Evolutionary conservation across 495 filamentous ascomycete genomes (phyloP), one percentile per base, ranked within the genome.

Genomic region (Glutinoglossum americanum): DNA sequence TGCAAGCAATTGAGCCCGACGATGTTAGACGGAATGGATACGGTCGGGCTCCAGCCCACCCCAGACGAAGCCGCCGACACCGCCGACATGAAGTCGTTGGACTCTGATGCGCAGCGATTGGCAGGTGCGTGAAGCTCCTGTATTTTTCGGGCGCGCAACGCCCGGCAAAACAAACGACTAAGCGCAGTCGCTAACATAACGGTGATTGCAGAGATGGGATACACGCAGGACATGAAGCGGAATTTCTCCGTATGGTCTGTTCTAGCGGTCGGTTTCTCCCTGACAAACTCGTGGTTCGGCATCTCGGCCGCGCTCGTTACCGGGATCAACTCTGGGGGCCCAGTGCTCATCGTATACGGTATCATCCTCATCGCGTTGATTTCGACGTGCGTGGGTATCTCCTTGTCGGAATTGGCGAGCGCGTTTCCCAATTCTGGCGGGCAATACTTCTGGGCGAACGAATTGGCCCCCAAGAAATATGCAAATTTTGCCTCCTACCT

Each of bases 271-370:
- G 74, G 76, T 33, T 82, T 81, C 70, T 76, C 73, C 27, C 71
- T 83, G 58, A 79, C 78, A 47, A 81, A 83, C 64, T 80, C 77
- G 7, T 82, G 79, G 80, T 79, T 79, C 62, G 80, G 74, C 37
- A 78, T 83, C 57, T 75, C 73, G 0, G 73, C 74, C 15, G 76
- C 75, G 17, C 62, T 83, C 44, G 69, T 77, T 49, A 80, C 78
- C 2, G 77, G 77, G 44, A 80, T 82, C 67, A 77, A 70, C 59
- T 75, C 72, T 8, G 80, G 80, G n/a, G 79, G 80, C 1, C 77
- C 79, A 1, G 65, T 78, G 7, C 69, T 79, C 27, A 74, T 80
- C 59, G 70, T 82, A 56, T 83, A 82, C 59, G 80, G 79, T 32
- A 71, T 80, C 54, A 70, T 81, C 54, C 68, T 76, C 57, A 74